These are phyloP conservation scores for Pseudogymnoascus sp. DNA, from an alignment of 2,329 filamentous ascomycete species.

Conservation along the genomic window DNA sequence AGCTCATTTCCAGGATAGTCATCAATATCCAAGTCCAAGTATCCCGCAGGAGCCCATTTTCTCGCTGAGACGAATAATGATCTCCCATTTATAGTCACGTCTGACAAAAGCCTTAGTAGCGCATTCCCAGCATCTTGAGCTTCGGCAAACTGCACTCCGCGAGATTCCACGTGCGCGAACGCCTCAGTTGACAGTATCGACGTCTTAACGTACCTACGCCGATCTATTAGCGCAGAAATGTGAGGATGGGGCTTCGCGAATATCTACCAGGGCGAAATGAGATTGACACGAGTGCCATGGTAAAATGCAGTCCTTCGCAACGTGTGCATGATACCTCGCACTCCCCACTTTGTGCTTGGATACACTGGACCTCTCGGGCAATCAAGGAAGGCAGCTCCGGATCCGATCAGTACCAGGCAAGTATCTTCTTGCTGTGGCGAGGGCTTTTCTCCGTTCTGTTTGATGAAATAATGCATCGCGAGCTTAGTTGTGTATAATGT, in stretches of 20 bases:
- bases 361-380: constrained; percentile 30
- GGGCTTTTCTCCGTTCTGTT: constrained; percentile 23
- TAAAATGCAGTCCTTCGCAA: constrained; percentile 28
- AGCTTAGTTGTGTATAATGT: constrained; percentile 27
- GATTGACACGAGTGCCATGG: constrained; percentile 31
- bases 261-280: constrained; percentile 32
- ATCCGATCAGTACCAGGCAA: constrained; percentile 30
- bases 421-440: constrained; percentile 24
- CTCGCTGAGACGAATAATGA: constrained; percentile 31
- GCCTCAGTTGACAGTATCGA: constrained; percentile 27
- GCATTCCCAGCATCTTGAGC: constrained; percentile 23
- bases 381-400: constrained; percentile 30
- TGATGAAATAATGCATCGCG: constrained; percentile 32
- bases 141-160: constrained; percentile 26
- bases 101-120: constrained; percentile 25
- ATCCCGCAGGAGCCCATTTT: constrained; percentile 29
- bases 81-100: constrained; percentile 25
- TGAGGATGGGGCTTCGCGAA: background rate
- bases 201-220: constrained; percentile 29
- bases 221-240: background rate
- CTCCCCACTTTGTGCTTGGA: constrained; percentile 31
- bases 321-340: constrained; percentile 33
- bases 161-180: constrained; percentile 22
- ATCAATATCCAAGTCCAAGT: constrained; percentile 30
- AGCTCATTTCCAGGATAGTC: constrained; percentile 28